Evolutionary conservation across 768 basidiomycete species (phyloP).

Genomic region (Saitozyma podzolica): DNA sequence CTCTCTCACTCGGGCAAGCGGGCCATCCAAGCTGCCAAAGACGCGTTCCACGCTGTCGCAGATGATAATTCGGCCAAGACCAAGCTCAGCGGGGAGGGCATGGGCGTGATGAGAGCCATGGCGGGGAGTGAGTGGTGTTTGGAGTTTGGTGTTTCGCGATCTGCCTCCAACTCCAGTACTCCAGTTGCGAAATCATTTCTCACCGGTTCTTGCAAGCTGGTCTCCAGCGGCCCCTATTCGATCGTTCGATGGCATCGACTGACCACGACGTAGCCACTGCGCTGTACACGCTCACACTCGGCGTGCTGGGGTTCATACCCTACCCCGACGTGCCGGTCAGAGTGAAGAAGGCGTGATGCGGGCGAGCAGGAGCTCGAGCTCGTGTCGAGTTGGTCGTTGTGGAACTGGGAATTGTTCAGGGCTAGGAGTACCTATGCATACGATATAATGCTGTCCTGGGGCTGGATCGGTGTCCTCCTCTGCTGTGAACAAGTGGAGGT

Average conservation of each 20-base stretch:
- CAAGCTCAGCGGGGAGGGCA: slow-evolving; percentile 14
- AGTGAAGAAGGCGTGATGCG: slow-evolving; percentile 16
- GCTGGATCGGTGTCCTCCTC: too few species aligned
- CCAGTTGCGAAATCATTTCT: too few species aligned
- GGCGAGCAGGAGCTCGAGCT: too few species aligned
- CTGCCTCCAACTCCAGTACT: too few species aligned
- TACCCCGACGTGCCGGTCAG: slow-evolving; percentile 35
- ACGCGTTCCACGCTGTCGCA: slow-evolving; percentile 29
- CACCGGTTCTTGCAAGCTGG: background rate
- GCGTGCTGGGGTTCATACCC: slow-evolving; percentile 46
- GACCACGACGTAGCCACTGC: slow-evolving; percentile 36
- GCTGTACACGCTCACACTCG: slow-evolving; percentile 42
- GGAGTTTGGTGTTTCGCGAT: too few species aligned
- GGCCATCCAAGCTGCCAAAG: slow-evolving; percentile 16
- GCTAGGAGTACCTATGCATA: too few species aligned
- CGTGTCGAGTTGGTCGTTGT: too few species aligned
- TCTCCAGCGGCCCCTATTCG: background rate
- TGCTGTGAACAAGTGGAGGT: too few species aligned
- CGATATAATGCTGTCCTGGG: too few species aligned
- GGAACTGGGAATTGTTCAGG: too few species aligned
- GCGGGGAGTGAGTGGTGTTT: slow-evolving; percentile 21
- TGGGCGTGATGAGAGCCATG: slow-evolving; percentile 39
- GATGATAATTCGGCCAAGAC: slow-evolving; percentile 15
- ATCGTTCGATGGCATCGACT: background rate
- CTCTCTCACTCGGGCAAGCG: slow-evolving; percentile 40